Evolutionary conservation across 768 basidiomycete species (phyloP).

Genomic region (Suillus discolor): DNA sequence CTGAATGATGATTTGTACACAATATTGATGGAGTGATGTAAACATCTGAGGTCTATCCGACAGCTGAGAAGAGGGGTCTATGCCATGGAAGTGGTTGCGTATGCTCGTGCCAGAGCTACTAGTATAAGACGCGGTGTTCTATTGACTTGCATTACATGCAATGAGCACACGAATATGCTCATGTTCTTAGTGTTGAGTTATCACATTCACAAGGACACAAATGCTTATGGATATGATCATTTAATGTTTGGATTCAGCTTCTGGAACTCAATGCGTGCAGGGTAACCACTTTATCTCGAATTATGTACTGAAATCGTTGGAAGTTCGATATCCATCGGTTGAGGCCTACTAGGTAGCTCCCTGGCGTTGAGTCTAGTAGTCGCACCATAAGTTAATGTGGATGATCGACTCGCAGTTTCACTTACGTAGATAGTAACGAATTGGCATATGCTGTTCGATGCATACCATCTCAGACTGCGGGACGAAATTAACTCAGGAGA

Average conservation of each 20-base stretch:
- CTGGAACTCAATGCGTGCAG: not conserved
- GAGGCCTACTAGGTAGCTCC: not conserved
- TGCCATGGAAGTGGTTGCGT: not conserved
- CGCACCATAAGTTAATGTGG: too few species aligned
- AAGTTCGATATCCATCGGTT: not conserved
- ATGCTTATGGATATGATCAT: too few species aligned
- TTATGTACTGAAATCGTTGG: not conserved
- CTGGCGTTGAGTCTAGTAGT: not conserved
- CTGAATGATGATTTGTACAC: not conserved
- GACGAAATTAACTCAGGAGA: not conserved
- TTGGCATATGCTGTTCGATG: constrained; percentile 2
- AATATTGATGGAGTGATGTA: not conserved
- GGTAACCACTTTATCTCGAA: not conserved
- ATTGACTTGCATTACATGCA: not conserved
- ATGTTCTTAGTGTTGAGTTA: not conserved
- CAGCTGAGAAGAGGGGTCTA: not conserved
- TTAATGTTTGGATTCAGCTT: too few species aligned
- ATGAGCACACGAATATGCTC: not conserved
- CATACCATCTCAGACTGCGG: not conserved
- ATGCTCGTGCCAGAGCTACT: not conserved
- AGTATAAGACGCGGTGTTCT: not conserved
- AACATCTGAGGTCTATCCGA: not conserved
- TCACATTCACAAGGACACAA: not conserved
- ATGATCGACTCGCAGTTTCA: not conserved
- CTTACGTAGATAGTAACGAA: constrained; percentile 3